Evolutionary conservation across 495 filamentous ascomycete genomes (phyloP).

Genomic region (Talaromyces borbonicus): DNA sequence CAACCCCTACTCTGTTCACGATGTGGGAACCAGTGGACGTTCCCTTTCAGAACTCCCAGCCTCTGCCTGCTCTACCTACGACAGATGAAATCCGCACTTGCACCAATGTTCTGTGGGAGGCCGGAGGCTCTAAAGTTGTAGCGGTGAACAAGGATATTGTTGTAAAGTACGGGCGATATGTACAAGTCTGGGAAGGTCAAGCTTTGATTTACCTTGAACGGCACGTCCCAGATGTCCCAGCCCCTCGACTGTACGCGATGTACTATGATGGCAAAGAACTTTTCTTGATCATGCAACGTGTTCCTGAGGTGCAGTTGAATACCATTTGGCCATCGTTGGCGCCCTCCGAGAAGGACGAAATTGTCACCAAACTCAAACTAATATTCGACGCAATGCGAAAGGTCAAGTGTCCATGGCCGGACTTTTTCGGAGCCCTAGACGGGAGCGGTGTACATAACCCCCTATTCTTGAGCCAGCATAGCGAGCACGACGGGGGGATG

Average conservation of each 20-base stretch:
- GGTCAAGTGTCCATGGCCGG: slow-evolving; percentile 13
- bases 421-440: slow-evolving; percentile 16
- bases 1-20: no score
- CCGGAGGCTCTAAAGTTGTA: slow-evolving; percentile 15
- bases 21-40: slow-evolving; percentile 21
- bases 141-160: slow-evolving; percentile 18
- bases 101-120: slow-evolving; percentile 18
- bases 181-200: slow-evolving; percentile 16
- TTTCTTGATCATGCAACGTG: slow-evolving; percentile 19
- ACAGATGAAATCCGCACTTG: slow-evolving; percentile 21
- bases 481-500: background rate
- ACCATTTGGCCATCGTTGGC: slow-evolving; percentile 18
- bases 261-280: slow-evolving; percentile 16
- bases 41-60: slow-evolving; percentile 17
- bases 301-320: slow-evolving; percentile 15
- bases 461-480: slow-evolving; percentile 18
- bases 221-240: slow-evolving; percentile 16
- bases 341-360: slow-evolving; percentile 17
- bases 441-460: slow-evolving; percentile 14
- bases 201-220: slow-evolving; percentile 20
- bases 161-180: slow-evolving; percentile 16
- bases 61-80: slow-evolving; percentile 19
- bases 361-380: slow-evolving; percentile 13
- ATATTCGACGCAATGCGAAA: slow-evolving; percentile 16
- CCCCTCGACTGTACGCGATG: slow-evolving; percentile 21